Conservation (phyloP, 2,329 filamentous ascomycete species). For the Piedraia hortae region DNA sequence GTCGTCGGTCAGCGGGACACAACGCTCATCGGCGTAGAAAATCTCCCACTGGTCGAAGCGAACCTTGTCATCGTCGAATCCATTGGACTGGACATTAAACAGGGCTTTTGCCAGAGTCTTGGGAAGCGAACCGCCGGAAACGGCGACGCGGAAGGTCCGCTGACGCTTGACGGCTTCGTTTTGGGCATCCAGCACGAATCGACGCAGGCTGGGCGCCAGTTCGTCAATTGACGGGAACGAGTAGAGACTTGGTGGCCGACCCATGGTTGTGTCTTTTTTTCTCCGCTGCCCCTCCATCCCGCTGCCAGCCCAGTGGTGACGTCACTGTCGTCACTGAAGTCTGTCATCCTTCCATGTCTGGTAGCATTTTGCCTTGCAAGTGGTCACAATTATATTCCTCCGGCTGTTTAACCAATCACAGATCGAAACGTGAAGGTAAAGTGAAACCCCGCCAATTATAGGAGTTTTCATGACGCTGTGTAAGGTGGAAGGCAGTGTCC, state of each 20-base stretch:
- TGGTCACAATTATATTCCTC: too few relatives aligned
- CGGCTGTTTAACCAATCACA: too few relatives aligned
- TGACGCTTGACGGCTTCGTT: constrained; percentile 56
- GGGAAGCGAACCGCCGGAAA: constrained; percentile 82
- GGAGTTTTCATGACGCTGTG: too few relatives aligned
- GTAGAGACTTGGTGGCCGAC: constrained; percentile 35
- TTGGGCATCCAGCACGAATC: constrained; percentile 61
- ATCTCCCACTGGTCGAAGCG: constrained; percentile 82
- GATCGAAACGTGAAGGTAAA: too few relatives aligned
- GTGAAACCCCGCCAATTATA: too few relatives aligned
- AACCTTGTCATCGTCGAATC: constrained; percentile 30
- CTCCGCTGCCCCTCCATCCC: too few relatives aligned
- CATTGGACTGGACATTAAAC: constrained; percentile 23
- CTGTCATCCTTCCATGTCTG: not conserved
- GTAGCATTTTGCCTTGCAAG: too few relatives aligned
- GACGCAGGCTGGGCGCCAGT: constrained; percentile 50
- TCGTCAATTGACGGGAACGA: constrained; percentile 45
- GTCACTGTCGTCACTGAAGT: constrained; percentile 1
- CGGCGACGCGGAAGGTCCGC: constrained; percentile 62
- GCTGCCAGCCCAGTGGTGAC: too few relatives aligned
- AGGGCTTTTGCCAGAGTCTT: constrained; percentile 67
- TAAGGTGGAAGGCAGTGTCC: too few relatives aligned
- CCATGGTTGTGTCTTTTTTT: too few relatives aligned
- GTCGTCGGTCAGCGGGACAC: constrained; percentile 66
- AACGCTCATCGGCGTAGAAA: constrained; percentile 94